Conservation (phyloP, 2,329 filamentous ascomycete genomes). For the Thermothelomyces thermophilus region DNA sequence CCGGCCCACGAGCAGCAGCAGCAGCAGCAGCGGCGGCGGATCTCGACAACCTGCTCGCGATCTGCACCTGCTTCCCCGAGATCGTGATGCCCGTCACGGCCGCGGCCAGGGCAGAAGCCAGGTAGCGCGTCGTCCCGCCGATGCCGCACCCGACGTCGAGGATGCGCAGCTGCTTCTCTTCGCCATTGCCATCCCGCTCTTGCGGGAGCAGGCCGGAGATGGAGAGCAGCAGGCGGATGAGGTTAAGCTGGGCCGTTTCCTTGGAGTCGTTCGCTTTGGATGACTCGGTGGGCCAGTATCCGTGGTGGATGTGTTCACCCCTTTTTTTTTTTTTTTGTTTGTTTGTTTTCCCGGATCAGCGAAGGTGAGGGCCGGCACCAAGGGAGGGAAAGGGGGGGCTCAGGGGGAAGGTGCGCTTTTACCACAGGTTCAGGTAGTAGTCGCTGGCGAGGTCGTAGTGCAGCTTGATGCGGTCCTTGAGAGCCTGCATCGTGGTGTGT, state of each 20-base stretch:
- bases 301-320: constrained; percentile 59
- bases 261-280: constrained; percentile 45
- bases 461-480: constrained; percentile 52
- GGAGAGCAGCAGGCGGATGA: constrained; percentile 49
- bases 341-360: no score
- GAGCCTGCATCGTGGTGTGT: constrained; percentile 41
- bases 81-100: constrained; percentile 55
- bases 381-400: neutral
- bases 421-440: constrained; percentile 57
- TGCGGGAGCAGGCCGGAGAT: constrained; percentile 32
- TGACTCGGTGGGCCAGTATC: constrained; percentile 47
- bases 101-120: constrained; percentile 46
- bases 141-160: constrained; percentile 57
- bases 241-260: constrained; percentile 50
- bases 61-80: constrained; percentile 52
- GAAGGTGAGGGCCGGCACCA: neutral
- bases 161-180: constrained; percentile 29
- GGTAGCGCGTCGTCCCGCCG: constrained; percentile 51
- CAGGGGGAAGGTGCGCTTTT: constrained; percentile 15
- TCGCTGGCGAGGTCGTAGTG: constrained; percentile 57
- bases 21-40: no score
- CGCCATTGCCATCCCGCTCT: neutral
- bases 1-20: no score
- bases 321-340: no score
- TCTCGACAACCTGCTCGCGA: constrained; percentile 46